Evolutionary conservation across 495 filamentous ascomycete species (phyloP).

Genomic region (Penicillium angulare): DNA sequence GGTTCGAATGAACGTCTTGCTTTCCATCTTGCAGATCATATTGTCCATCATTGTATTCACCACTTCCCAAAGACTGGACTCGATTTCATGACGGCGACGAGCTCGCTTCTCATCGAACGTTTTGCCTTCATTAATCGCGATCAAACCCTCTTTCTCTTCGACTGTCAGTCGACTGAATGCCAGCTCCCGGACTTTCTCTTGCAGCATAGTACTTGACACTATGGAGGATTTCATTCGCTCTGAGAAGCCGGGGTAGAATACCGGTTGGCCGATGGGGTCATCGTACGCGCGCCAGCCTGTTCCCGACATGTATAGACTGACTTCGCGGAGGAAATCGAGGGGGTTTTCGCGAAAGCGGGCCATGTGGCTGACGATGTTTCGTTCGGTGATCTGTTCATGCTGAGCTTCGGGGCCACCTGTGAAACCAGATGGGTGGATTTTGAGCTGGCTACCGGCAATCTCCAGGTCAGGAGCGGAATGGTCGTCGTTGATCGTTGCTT

Average conservation of each 20-base stretch:
- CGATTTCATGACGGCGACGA: constrained; percentile 58
- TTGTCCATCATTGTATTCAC: constrained; percentile 81
- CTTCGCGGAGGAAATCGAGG: constrained; percentile 84
- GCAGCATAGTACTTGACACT: constrained; percentile 70
- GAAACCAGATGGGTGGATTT: constrained; percentile 75
- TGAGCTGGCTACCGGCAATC: constrained; percentile 76
- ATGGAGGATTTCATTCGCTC: constrained; percentile 83
- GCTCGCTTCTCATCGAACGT: constrained; percentile 49
- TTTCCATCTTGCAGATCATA: constrained; percentile 99
- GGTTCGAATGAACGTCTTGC: constrained; percentile 83
- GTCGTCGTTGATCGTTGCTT: constrained; percentile 28
- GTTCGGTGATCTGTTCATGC: constrained; percentile 55
- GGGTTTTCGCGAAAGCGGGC: constrained; percentile 72
- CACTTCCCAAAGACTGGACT: constrained; percentile 67
- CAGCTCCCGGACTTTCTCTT: constrained; percentile 69
- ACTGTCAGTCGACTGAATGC: constrained; percentile 68
- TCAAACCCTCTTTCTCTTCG: constrained; percentile 72
- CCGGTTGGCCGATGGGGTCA: constrained; percentile 80
- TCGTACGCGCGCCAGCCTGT: constrained; percentile 94
- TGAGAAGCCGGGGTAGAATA: constrained; percentile 89
- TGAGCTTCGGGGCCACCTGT: constrained; percentile 39
- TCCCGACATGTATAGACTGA: constrained; percentile 84
- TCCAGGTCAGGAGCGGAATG: constrained; percentile 76
- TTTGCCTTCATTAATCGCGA: constrained; percentile 45
- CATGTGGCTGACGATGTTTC: constrained; percentile 76